These are phyloP conservation scores for Mycena alexandri DNA, from an alignment of 768 basidiomycete species.

Conservation along the genomic window DNA sequence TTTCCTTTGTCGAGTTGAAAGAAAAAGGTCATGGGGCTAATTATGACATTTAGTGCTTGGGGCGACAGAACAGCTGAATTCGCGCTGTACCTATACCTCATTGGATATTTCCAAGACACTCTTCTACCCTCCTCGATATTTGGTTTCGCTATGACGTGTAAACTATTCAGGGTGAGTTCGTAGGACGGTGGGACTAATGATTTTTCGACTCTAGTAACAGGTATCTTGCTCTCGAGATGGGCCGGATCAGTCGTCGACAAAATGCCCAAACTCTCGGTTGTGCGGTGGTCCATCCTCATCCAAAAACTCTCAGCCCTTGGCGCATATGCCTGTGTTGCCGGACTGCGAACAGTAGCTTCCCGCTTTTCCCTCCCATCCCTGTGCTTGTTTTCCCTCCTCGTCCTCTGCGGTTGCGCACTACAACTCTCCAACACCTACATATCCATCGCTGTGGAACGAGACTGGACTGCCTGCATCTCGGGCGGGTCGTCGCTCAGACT, in stretches of 20 bases:
- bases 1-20: neutral
- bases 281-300: conserved; percentile 52
- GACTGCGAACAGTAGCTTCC: conserved; percentile 38
- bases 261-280: conserved; percentile 49
- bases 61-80: conserved; percentile 56
- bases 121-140: conserved; percentile 63
- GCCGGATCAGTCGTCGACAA: conserved; percentile 60
- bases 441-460: conserved; percentile 61
- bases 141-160: conserved; percentile 57
- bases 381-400: conserved; percentile 50
- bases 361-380: conserved; percentile 36
- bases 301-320: conserved; percentile 54
- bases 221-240: conserved; percentile 55
- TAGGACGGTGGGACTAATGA: neutral
- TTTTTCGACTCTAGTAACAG: conserved; percentile 36
- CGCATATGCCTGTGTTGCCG: conserved; percentile 51
- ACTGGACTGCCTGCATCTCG: conserved; percentile 63
- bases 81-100: conserved; percentile 57
- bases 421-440: conserved; percentile 57
- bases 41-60: conserved; percentile 41
- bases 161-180: conserved; percentile 16
- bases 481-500: conserved; percentile 48
- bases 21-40: too few relatives aligned
- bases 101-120: conserved; percentile 55
- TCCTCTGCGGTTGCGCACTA: conserved; percentile 50